Conservation (phyloP, 139 green algal species). For the Chlamydomonas sp. region DNA sequence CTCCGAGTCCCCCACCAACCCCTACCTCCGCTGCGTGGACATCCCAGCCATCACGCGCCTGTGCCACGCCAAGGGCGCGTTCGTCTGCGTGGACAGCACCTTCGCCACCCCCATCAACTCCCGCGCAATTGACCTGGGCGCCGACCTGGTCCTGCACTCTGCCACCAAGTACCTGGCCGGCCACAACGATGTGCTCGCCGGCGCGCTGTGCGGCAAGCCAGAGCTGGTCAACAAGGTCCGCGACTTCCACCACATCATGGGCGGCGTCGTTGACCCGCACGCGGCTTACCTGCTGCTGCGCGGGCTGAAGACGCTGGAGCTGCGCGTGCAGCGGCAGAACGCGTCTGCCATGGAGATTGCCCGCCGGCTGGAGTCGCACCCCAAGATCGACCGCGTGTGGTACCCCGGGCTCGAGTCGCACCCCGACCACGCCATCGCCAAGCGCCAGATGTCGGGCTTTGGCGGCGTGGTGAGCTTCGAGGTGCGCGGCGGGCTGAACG, state of each 20-base stretch:
- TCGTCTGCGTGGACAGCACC: slow-evolving; percentile 96
- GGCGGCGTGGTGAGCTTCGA: slow-evolving; percentile 91
- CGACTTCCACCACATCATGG: slow-evolving; percentile 97
- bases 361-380: slow-evolving; percentile 85
- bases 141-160: slow-evolving; percentile 98
- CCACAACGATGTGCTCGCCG: slow-evolving; percentile 98
- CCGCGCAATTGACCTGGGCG: slow-evolving; percentile 83
- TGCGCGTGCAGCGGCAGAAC: slow-evolving; percentile 93
- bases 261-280: slow-evolving; percentile 96
- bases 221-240: slow-evolving; percentile 88
- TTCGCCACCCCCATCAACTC: slow-evolving; percentile 97
- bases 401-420: slow-evolving; percentile 92
- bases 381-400: slow-evolving; percentile 79
- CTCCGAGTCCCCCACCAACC: slow-evolving; percentile 99
- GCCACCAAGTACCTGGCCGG: slow-evolving; percentile 99
- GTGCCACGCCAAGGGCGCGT: slow-evolving; percentile 74
- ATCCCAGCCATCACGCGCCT: slow-evolving; percentile 83
- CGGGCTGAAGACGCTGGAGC: slow-evolving; percentile 97
- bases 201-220: slow-evolving; percentile 79
- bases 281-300: slow-evolving; percentile 96
- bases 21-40: slow-evolving; percentile 98
- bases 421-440: slow-evolving; percentile 94
- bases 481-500: slow-evolving; percentile 44
- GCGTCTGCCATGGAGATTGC: slow-evolving; percentile 52
- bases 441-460: slow-evolving; percentile 93